Evolutionary conservation across 768 basidiomycete genomes (phyloP), one percentile per base, ranked within the genome.

Genomic region (Tricholoma terreum): DNA sequence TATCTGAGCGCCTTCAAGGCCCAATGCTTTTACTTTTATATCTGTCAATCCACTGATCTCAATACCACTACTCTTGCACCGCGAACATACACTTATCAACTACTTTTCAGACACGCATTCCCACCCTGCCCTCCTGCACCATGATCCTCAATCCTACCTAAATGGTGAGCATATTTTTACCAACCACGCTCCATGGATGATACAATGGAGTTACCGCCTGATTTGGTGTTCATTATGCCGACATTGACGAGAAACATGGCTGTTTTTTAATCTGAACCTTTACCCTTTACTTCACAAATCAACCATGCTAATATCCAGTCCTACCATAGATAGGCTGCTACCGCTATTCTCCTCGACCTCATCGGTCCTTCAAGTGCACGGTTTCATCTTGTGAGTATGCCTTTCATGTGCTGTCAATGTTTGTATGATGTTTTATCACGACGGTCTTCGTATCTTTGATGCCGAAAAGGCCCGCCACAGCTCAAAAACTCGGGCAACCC

Each of bases 381-480:
- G 4, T 17, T 33, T 56, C 33, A 46, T 56, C 65, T 60, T 60
- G 78, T 82, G 65, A 75, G 77, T 76, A 50, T 57, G 38, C 3
- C 52, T 35, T 54, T 53, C 53, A 31, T 36, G 51, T 36, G 14
- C 35, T 46, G 31, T 57, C 45, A 15, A 7, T 12, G 42, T 56
- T 68, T 59, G 17, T 55, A 84, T 86, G 87, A 89, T 90, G 87
- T 71, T 82, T 74, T 78, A 84, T 85, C 88, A 91, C 90, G 90
- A 92, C 90, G 90, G 90, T 92, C 90, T 91, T 89, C 90, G 90
- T 91, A 92, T 66, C 56, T 71, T 69, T 63, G 57, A 73, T 90
- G 88, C 86, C 90, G 90, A 92, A 92, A 89, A 69, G 83, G 90
- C 90, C 90, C 89, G 90, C 86, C 86, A 89, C 85, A 92, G 90